Evolutionary conservation across 1,139 yeast species (phyloP).

Genomic region (Arxiozyma slooffiae): DNA sequence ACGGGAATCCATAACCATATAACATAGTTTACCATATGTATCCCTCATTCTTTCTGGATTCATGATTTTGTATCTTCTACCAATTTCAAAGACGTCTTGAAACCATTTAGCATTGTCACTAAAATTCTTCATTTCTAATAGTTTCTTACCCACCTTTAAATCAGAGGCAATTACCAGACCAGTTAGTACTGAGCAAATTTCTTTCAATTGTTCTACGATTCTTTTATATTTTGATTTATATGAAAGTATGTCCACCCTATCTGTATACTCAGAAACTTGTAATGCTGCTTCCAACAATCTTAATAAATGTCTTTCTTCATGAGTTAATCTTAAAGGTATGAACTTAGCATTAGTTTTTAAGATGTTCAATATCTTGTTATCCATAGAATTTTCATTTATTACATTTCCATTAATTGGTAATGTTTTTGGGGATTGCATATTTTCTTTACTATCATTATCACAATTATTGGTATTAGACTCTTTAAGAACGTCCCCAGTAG

Average conservation of each 20-base stretch:
- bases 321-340: conserved; percentile 56
- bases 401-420: background rate
- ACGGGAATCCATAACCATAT: conserved; percentile 73
- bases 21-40: conserved; percentile 63
- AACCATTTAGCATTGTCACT: conserved; percentile 61
- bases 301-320: conserved; percentile 55
- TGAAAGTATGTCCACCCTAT: conserved; percentile 56
- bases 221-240: conserved; percentile 56
- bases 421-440: conserved; percentile 1
- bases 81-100: conserved; percentile 57
- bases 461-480: background rate
- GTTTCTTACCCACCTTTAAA: conserved; percentile 52
- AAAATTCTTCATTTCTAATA: conserved; percentile 55
- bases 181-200: conserved; percentile 62
- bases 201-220: conserved; percentile 57
- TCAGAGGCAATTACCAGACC: conserved; percentile 68
- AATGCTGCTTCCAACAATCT: conserved; percentile 59
- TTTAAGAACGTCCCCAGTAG: background rate
- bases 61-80: conserved; percentile 68
- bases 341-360: conserved; percentile 42
- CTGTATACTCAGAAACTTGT: conserved; percentile 66
- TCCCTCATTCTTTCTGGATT: conserved; percentile 70
- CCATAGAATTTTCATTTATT: conserved; percentile 10
- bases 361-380: conserved; percentile 28
- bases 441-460: conserved; percentile 7